Evolutionary conservation across 2,329 filamentous ascomycete genomes (phyloP).

Genomic region (Thermothelomyces thermophilus): DNA sequence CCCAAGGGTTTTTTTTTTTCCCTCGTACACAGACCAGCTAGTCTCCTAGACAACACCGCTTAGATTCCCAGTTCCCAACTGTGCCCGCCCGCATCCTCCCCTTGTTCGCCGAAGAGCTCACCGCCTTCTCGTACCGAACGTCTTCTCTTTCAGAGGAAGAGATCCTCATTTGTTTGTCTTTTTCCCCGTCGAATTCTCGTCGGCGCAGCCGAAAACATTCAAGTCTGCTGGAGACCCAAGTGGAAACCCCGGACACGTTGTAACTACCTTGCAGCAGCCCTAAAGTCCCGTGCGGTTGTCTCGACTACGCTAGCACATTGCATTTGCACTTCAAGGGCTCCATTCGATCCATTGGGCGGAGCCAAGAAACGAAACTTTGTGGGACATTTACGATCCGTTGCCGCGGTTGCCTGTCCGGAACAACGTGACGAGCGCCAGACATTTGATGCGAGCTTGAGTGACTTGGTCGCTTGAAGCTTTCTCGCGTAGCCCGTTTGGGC

Average conservation of each 20-base stretch:
- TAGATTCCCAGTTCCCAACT: not conserved
- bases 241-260: not conserved
- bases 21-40: not conserved
- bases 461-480: too few species aligned
- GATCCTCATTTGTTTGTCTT: not conserved
- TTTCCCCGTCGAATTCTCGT: not conserved
- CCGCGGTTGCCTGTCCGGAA: too few species aligned
- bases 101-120: not conserved
- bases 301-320: slow-evolving; percentile 1
- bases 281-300: not conserved
- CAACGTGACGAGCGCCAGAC: too few species aligned
- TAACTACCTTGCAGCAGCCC: not conserved
- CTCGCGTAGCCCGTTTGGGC: too few species aligned
- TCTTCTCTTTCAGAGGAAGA: not conserved
- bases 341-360: not conserved
- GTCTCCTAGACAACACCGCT: not conserved
- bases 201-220: not conserved
- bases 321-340: not conserved
- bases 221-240: not conserved
- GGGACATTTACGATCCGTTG: too few species aligned
- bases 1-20: not conserved
- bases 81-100: not conserved
- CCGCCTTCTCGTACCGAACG: not conserved
- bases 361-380: not conserved
- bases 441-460: too few species aligned